phyloP scores from a whole-genome alignment of 2,329 filamentous ascomycete genomes.

The Pseudogymnoascus pannorum region DNA sequence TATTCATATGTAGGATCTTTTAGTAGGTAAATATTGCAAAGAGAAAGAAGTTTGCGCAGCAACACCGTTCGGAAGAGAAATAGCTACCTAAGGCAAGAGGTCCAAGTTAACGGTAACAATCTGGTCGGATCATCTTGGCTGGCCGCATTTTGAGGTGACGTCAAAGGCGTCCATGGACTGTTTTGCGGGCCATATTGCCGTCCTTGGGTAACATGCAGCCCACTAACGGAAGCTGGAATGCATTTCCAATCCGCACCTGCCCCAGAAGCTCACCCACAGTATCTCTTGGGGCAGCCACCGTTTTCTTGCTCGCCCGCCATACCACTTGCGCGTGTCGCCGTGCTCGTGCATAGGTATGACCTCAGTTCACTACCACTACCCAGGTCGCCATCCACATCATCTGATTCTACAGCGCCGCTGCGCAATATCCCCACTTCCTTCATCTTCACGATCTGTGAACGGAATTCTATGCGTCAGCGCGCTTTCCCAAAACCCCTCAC shows the following conservation, averaged over 20 bases:
- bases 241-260: not conserved
- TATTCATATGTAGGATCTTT: too few relatives aligned
- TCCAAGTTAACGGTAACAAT: too few relatives aligned
- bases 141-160: too few relatives aligned
- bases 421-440: not conserved
- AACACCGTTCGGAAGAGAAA: too few relatives aligned
- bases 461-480: not conserved
- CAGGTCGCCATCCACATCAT: not conserved
- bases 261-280: not conserved
- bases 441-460: not conserved
- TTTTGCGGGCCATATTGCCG: too few relatives aligned
- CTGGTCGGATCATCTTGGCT: too few relatives aligned
- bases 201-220: too few relatives aligned
- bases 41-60: too few relatives aligned
- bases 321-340: not conserved
- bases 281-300: not conserved
- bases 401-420: not conserved
- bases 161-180: too few relatives aligned
- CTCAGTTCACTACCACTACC: not conserved
- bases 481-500: slow-evolving; percentile 9
- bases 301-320: not conserved
- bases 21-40: too few relatives aligned
- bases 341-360: not conserved
- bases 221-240: too few relatives aligned
- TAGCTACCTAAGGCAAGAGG: too few relatives aligned